phyloP scores from a whole-genome alignment of 306 rosid species.

The Dryas drummondii region DNA sequence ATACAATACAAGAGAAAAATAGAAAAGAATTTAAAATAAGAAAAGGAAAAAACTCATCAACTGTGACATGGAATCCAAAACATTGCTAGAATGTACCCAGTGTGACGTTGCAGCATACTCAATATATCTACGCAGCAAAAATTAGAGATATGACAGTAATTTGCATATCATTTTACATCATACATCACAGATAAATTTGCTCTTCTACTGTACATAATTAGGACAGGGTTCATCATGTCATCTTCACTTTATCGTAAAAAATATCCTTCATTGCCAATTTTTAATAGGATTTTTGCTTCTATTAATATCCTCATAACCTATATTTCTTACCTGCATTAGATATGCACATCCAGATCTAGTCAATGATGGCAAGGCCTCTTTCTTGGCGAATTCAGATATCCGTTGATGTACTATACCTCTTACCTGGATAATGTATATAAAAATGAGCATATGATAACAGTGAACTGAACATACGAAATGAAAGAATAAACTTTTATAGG shows the following conservation, averaged over 20 bases:
- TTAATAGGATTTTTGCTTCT: neutral
- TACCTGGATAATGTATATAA: slow-evolving; percentile 51
- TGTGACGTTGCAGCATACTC: neutral
- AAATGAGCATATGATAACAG: slow-evolving; percentile 14
- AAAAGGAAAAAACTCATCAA: neutral
- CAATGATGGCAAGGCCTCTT: slow-evolving; percentile 89
- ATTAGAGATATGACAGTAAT: neutral
- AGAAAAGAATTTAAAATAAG: neutral
- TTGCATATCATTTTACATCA: neutral
- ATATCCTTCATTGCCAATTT: neutral
- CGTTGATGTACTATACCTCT: slow-evolving; percentile 86
- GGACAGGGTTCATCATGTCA: neutral
- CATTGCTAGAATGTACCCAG: neutral
- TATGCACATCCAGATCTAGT: slow-evolving; percentile 99
- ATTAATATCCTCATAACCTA: neutral
- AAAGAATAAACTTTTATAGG: slow-evolving; percentile 7
- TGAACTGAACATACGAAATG: slow-evolving; percentile 27
- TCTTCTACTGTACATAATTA: neutral
- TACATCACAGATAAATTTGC: neutral
- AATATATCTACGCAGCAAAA: neutral
- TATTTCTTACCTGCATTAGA: slow-evolving; percentile 72
- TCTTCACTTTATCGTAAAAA: neutral
- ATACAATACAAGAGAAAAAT: neutral
- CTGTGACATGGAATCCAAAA: neutral
- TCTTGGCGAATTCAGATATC: slow-evolving; percentile 90